Base-by-base conservation (phyloP, 148 eudicot genomes). In the Drosera capensis region DNA sequence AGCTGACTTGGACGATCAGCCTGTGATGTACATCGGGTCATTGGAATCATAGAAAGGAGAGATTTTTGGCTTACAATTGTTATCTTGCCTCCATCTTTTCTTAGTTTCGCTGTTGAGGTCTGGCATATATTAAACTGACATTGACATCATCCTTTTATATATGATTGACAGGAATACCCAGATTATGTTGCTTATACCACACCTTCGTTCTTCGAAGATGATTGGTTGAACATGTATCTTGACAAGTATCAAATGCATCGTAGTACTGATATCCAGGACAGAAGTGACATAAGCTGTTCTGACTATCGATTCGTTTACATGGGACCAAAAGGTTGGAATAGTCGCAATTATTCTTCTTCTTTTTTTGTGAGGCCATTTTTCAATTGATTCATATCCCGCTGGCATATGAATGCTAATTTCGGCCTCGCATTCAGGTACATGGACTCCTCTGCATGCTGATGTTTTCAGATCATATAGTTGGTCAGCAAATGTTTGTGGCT, bases 401-500 rank as follows among this genome's bases (percentile, higher is more conserved):
- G 52, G 20, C 25, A 38, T 25, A 31, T 41, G 38, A 30, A 44
- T 25, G n/a, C 53, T 34, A 49, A 21, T 23, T 20, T 46, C 17
- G 29, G 5, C 38, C 52, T 47, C 49, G 30, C 54, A 26, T 72
- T 57, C 71, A 92, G 99, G 99, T 52, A 90, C 99, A 53, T 92
- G 99, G 95, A 92, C 99, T 49, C 95, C 99, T 59, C 71, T 92
- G 43, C 99, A 92, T 66, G 99, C 99, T 34, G 99, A 92, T 55
- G 95, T 92, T 65, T 92, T 92, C 57, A 73, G 94, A 73, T 92
- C 99, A 47, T 92, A 78, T 55, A 92, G 99, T 65, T 92, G 99
- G 99, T 92, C 99, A 23, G 95, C 99, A 5, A 92, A 92, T 68
- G 86, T 85, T 0, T 84, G 95, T 70, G 99, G 99, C 51, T 71